phyloP scores from a whole-genome alignment of 2,329 filamentous ascomycete genomes.

The Monilinia polystroma region DNA sequence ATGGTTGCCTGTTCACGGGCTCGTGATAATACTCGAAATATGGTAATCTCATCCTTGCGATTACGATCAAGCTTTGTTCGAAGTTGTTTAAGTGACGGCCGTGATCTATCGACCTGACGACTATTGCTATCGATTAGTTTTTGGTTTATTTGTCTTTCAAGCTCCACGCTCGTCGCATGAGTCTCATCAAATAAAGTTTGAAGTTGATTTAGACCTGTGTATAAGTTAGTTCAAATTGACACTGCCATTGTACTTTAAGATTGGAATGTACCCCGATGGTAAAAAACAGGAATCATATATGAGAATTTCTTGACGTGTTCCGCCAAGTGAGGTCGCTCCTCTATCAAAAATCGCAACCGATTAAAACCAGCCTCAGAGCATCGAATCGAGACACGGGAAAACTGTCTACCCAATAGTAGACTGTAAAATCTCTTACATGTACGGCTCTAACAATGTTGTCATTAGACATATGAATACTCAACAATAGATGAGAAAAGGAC shows the following conservation, averaged over 20 bases:
- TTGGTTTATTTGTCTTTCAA: constrained; percentile 22
- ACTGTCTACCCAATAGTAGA: constrained; percentile 51
- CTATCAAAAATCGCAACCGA: constrained; percentile 50
- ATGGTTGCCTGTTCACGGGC: constrained; percentile 35
- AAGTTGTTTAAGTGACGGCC: constrained; percentile 25
- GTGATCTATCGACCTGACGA: constrained; percentile 22
- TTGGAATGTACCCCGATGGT: constrained; percentile 47
- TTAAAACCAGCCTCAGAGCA: constrained; percentile 49
- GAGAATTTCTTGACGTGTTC: constrained; percentile 58
- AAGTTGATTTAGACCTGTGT: constrained; percentile 17
- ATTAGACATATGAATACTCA: constrained; percentile 7
- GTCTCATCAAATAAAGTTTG: constrained; percentile 23
- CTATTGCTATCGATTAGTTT: constrained; percentile 15
- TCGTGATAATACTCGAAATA: constrained; percentile 28
- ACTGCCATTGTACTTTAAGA: neutral
- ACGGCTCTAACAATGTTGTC: constrained; percentile 38
- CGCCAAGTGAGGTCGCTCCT: constrained; percentile 48
- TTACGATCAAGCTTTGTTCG: constrained; percentile 23
- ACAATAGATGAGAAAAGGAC: neutral
- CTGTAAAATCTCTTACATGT: constrained; percentile 51
- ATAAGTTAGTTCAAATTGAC: constrained; percentile 1
- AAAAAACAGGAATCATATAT: constrained; percentile 60
- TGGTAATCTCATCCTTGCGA: constrained; percentile 26
- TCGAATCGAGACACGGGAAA: constrained; percentile 42
- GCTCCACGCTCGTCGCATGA: constrained; percentile 1